Conservation (phyloP, 2,329 filamentous ascomycete species). For the Pezizomycotina sp. region DNA sequence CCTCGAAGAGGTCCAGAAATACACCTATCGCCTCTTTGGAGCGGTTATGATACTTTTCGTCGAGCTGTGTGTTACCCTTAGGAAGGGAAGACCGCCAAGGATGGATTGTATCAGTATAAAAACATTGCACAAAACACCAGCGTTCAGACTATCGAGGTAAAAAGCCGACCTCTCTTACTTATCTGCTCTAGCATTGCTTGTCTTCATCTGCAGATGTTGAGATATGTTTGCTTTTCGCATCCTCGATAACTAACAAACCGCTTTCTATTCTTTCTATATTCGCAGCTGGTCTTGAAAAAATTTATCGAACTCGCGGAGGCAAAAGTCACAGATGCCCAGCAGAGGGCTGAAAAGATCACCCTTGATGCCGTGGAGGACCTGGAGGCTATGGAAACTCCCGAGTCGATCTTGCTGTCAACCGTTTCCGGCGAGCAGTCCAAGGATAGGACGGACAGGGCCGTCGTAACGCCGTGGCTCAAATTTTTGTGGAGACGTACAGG, state of each 20-base stretch:
- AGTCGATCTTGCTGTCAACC: slow-evolving; percentile 92
- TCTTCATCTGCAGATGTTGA: no score
- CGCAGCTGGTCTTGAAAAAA: slow-evolving; percentile 74
- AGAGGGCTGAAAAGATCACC: slow-evolving; percentile 82
- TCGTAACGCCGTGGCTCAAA: slow-evolving; percentile 98
- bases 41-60: slow-evolving; percentile 96
- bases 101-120: slow-evolving; percentile 98
- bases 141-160: slow-evolving; percentile 87
- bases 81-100: slow-evolving; percentile 98
- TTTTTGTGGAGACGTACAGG: slow-evolving; percentile 98
- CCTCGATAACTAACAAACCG: background rate
- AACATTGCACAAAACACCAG: slow-evolving; percentile 99
- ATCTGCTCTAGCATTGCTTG: no score
- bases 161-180: no score
- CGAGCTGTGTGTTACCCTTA: slow-evolving; percentile 87
- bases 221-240: no score
- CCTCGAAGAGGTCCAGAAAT: slow-evolving; percentile 88
- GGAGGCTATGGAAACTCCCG: slow-evolving; percentile 90
- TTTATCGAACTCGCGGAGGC: slow-evolving; percentile 95
- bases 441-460: slow-evolving; percentile 91
- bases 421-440: slow-evolving; percentile 95
- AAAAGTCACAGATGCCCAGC: slow-evolving; percentile 89
- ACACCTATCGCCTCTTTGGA: slow-evolving; percentile 89
- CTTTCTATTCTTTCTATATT: slow-evolving; percentile 5
- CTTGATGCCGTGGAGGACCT: slow-evolving; percentile 86